phyloP scores from a whole-genome alignment of 2,329 filamentous ascomycete species.

The Xylariaceae sp. region DNA sequence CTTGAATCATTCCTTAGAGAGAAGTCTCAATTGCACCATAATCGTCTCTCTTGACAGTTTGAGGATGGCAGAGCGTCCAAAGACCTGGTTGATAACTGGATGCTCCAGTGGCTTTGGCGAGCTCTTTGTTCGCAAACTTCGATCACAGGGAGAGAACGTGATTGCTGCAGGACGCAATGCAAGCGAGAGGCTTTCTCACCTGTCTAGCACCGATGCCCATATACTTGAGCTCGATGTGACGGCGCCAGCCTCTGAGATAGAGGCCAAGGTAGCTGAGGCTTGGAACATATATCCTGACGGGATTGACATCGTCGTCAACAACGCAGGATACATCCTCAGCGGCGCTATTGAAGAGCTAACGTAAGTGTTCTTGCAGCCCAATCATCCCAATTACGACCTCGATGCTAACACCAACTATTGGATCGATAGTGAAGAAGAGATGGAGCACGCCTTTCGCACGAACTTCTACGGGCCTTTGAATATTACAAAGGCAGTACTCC shows the following conservation, averaged over 20 bases:
- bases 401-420: not conserved
- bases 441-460: conserved; percentile 28
- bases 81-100: conserved; percentile 39
- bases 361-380: conserved; percentile 6
- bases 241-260: conserved; percentile 17
- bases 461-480: conserved; percentile 38
- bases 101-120: conserved; percentile 41
- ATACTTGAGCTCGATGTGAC: conserved; percentile 31
- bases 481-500: conserved; percentile 33
- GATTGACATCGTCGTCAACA: conserved; percentile 38
- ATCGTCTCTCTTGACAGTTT: no score
- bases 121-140: conserved; percentile 33
- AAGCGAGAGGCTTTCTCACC: conserved; percentile 28
- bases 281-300: conserved; percentile 21
- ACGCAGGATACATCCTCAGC: conserved; percentile 33
- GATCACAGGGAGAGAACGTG: conserved; percentile 35
- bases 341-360: conserved; percentile 29
- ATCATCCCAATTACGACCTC: not conserved
- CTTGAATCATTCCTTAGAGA: no score
- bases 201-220: conserved; percentile 31
- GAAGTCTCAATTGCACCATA: no score
- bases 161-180: conserved; percentile 39
- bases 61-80: no score
- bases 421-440: conserved; percentile 22
- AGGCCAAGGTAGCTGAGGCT: conserved; percentile 18